phyloP scores from a whole-genome alignment of 2,329 filamentous ascomycete species.

The Paecilomyces variotii region DNA sequence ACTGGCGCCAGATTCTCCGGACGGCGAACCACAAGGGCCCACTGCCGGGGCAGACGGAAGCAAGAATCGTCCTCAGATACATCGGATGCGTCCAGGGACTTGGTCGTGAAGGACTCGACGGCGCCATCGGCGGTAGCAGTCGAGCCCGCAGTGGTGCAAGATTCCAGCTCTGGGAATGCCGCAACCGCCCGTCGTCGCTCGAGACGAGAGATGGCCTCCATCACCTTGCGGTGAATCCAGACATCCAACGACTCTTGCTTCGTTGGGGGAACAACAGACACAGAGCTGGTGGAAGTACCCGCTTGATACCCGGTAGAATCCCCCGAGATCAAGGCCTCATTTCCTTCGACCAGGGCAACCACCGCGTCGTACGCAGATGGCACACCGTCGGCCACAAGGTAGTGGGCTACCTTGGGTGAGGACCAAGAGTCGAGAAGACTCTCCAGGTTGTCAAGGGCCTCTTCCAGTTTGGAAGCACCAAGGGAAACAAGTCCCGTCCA shows the following conservation, averaged over 20 bases:
- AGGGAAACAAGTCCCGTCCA: slow-evolving; percentile 5
- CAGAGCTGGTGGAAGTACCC: slow-evolving; percentile 3
- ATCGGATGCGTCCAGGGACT: slow-evolving; percentile 10
- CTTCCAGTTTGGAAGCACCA: slow-evolving; percentile 10
- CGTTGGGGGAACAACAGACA: not conserved
- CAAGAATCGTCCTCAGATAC: slow-evolving; percentile 7
- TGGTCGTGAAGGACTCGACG: slow-evolving; percentile 10
- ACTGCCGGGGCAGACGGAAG: slow-evolving; percentile 5
- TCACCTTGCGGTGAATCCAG: slow-evolving; percentile 7
- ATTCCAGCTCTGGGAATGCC: slow-evolving; percentile 1
- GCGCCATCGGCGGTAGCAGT: slow-evolving; percentile 5
- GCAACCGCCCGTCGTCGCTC: slow-evolving; percentile 3
- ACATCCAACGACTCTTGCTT: slow-evolving; percentile 3
- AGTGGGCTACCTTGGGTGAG: slow-evolving; percentile 8
- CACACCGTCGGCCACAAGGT: slow-evolving; percentile 3
- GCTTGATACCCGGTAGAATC: not conserved
- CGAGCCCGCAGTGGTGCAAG: slow-evolving; percentile 4
- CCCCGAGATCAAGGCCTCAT: not conserved
- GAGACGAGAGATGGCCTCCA: slow-evolving; percentile 7
- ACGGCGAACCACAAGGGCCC: slow-evolving; percentile 12
- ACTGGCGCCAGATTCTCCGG: slow-evolving; percentile 12
- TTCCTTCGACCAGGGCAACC: slow-evolving; percentile 5
- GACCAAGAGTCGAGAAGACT: slow-evolving; percentile 2
- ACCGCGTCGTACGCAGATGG: slow-evolving; percentile 6
- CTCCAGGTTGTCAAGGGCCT: not conserved